Evolutionary conservation across 495 filamentous ascomycete genomes (phyloP).

Genomic region (Hypomontagnella submonticulosa): DNA sequence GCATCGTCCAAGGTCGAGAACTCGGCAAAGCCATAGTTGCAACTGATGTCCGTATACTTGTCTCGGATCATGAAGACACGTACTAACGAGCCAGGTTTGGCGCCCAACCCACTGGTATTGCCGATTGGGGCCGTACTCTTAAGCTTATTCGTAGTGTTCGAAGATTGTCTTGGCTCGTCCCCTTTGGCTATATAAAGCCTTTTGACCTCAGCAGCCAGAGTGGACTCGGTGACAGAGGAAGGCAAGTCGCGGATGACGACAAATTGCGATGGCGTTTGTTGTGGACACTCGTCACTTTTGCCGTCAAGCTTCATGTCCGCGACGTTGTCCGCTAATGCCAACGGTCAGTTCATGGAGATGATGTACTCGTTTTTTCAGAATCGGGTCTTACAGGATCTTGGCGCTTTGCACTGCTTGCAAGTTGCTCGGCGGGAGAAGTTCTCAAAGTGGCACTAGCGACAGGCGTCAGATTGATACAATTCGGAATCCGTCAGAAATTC

Average conservation of each 20-base stretch:
- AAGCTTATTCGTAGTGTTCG: constrained; percentile 60
- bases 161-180: constrained; percentile 54
- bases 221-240: constrained; percentile 76
- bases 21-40: constrained; percentile 91
- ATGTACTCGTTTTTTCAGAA: neutral
- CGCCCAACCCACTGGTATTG: constrained; percentile 75
- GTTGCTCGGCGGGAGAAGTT: constrained; percentile 76
- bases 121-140: constrained; percentile 81
- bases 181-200: constrained; percentile 75
- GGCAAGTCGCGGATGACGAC: constrained; percentile 82
- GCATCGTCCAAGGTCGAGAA: constrained; percentile 83
- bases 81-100: constrained; percentile 77
- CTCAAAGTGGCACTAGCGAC: constrained; percentile 71
- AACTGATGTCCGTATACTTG: constrained; percentile 77
- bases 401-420: constrained; percentile 80
- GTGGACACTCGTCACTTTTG: constrained; percentile 81
- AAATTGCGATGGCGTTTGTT: constrained; percentile 81
- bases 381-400: constrained; percentile 69
- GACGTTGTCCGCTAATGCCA: constrained; percentile 43
- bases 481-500: neutral
- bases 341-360: constrained; percentile 13
- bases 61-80: constrained; percentile 85
- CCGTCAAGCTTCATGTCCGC: constrained; percentile 65
- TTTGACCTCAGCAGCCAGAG: constrained; percentile 80
- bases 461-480: constrained; percentile 25